Evolutionary conservation across 495 filamentous ascomycete species (phyloP).

Genomic region (Tuber melanosporum): DNA sequence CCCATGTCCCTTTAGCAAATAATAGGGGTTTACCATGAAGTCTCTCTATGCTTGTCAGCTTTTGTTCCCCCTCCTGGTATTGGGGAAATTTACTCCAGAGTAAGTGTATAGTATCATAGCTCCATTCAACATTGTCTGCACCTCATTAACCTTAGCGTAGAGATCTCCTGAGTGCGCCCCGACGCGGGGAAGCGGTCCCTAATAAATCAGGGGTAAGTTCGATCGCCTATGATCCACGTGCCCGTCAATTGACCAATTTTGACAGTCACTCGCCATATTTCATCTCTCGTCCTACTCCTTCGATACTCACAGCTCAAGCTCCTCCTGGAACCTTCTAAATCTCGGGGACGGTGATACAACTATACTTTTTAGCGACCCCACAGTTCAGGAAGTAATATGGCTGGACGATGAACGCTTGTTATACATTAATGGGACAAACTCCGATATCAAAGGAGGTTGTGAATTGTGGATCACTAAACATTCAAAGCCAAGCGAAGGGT

Average conservation of each 20-base stretch:
- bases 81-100: constrained; percentile 31
- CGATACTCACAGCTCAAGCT: constrained; percentile 64
- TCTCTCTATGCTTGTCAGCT: background rate
- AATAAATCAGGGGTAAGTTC: constrained; percentile 47
- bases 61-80: background rate
- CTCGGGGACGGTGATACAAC: constrained; percentile 60
- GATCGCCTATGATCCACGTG: background rate
- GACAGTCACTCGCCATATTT: constrained; percentile 36
- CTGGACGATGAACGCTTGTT: constrained; percentile 33
- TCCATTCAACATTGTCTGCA: constrained; percentile 2
- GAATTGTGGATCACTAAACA: constrained; percentile 53
- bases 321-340: constrained; percentile 69
- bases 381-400: constrained; percentile 42
- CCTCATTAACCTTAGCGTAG: constrained; percentile 11
- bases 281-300: constrained; percentile 69
- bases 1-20: background rate
- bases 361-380: constrained; percentile 58
- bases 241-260: constrained; percentile 14
- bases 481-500: constrained; percentile 51
- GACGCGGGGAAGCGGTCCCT: constrained; percentile 68
- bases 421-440: constrained; percentile 38
- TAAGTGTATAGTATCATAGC: constrained; percentile 4
- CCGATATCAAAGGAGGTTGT: constrained; percentile 44
- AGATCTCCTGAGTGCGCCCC: constrained; percentile 69
- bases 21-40: background rate